Base-by-base conservation (phyloP, 2,329 filamentous ascomycete species). In the Dichotomopilus funicola region DNA sequence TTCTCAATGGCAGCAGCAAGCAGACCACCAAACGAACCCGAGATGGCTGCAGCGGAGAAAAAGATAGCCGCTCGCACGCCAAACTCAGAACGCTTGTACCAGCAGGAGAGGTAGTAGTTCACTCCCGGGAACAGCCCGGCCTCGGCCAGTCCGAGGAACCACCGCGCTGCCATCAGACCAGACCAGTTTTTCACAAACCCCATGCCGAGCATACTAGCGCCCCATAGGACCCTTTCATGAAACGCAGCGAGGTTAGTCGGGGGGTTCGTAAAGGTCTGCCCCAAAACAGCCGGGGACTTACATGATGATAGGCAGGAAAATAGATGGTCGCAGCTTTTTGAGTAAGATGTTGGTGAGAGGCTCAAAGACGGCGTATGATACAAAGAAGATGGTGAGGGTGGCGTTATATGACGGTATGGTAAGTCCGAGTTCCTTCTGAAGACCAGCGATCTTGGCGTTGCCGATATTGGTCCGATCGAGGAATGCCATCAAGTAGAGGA, bases 291-390 rank as follows among this genome's bases (percentile, higher is more conserved):
- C 27, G 37, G 6, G 4, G 4, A 79, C 76, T 62, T 80, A 78
- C 86, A 96, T 95, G 66, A 95, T 95, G 36, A 80, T 74, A 2
- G 90, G 87, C 54, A 95, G 83, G 67, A 95, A 96, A 52, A 91
- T 72, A 41, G 86, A 89, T 0, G 91, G 91, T 1, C 83, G 79
- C 59, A 89, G 73, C 13, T 78, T 79, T 72, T 95, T 95, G 57
- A 95, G 82, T 31, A 95, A 71, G 47, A 92, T 75, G 67, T 95
- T 95, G 57, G 88, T 90, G 44, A 91, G 64, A 0, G 84, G 83
- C 68, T 94, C 89, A 60, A 89, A 91, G 37, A 91, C 71, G 2
- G 88, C 79, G 68, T 96, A 96, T 0, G 87, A 90, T 49, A 95
- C 78, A 73, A 95, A 95, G 74, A 95, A 95, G 63, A 95, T 86